A percentile compares a stretch with the other conserved stretches of the same genome.
Conservation (phyloP, 2,329 filamentous ascomycete genomes). For the Ceratocystiopsis minuta region DNA sequence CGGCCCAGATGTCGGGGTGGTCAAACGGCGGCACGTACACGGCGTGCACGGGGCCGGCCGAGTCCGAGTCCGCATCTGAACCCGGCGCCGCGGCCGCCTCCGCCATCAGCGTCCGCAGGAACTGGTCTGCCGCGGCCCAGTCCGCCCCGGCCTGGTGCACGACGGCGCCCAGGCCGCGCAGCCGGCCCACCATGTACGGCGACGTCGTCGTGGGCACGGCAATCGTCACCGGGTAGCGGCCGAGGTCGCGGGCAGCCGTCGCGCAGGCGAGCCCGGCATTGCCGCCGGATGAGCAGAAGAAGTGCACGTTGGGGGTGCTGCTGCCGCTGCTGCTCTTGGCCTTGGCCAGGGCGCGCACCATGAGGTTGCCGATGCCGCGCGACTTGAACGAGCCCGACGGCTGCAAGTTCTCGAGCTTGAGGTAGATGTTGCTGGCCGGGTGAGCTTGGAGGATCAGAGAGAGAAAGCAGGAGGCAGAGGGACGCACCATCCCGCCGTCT, state of each 20-base stretch:
- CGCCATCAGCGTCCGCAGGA: slow-evolving; percentile 37
- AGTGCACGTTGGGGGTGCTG: slow-evolving; percentile 33
- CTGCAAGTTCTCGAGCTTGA: slow-evolving; percentile 70
- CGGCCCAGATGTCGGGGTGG: slow-evolving; percentile 47
- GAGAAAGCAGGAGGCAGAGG: too few relatives aligned
- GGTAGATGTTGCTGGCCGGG: slow-evolving; percentile 45
- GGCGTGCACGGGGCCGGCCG: slow-evolving; percentile 16
- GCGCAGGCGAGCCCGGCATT: slow-evolving; percentile 69
- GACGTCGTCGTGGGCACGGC: slow-evolving; percentile 51
- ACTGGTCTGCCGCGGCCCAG: slow-evolving; percentile 51
- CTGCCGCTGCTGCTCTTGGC: slow-evolving; percentile 4
- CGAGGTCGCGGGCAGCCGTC: slow-evolving; percentile 45
- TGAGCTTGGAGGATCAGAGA: neutral
- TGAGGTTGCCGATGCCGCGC: slow-evolving; percentile 53
- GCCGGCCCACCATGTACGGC: slow-evolving; percentile 47
- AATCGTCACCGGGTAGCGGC: slow-evolving; percentile 43
- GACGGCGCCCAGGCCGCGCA: slow-evolving; percentile 44
- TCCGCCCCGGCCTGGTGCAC: slow-evolving; percentile 48
- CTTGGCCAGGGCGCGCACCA: slow-evolving; percentile 28
- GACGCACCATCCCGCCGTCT: slow-evolving; percentile 46
- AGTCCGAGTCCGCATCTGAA: neutral
- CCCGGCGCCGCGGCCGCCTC: slow-evolving; percentile 10
- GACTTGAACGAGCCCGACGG: slow-evolving; percentile 77
- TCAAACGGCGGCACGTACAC: slow-evolving; percentile 53
- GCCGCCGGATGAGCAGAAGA: slow-evolving; percentile 58